Evolutionary conservation across 2,329 filamentous ascomycete genomes (phyloP), one percentile per base, ranked within the genome.

Genomic region (Ceratocystiopsis minuta): DNA sequence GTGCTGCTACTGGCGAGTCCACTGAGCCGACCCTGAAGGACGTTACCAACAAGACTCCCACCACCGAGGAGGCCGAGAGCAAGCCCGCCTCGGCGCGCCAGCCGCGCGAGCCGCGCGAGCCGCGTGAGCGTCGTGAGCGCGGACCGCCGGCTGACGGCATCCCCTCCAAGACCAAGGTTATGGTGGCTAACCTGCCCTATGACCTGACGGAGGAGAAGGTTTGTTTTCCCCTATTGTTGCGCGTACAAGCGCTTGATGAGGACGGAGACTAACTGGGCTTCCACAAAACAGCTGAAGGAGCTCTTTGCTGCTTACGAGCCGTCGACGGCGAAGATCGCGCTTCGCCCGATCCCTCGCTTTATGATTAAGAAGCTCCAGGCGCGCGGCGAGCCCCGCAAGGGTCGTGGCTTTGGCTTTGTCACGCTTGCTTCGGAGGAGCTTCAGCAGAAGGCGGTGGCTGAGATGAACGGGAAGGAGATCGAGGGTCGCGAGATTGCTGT

Each of bases 321-420:
- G 48, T 80, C 80, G 53, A 92, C 86, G 50, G 88, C 90, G 63
- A 98, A 96, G 78, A 96, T 98, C 58, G 90, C 90, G 52, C 84
- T 98, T 54, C 88, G 90, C 55, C 90, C 90, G 41, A 98, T 98
- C 53, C 90, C 90, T 53, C 87, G 88, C 56, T 98, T 96, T 72
- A 98, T 98, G 90, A 90, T 98, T 67, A 95, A 95, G 80, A 98
- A 98, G 76, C 84, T 98, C 49, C 87, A 94, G 68, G 87, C 88
- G 56, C 88, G 90, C 60, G 87, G 87, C 59, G 90, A 98, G 70
- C 79, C 88, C 55, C 90, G 90, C 70, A 98, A 98, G 80, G 90
- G 90, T 48, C 90, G 90, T 70, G 90, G 90, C 52, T 98, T 98
- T 61, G 90, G 90, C 52, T 98, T 98, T 62, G 90, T 98, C 49